Evolutionary conservation across 495 filamentous ascomycete genomes (phyloP), one percentile per base, ranked within the genome.

Genomic region (Daldinia concentrica): DNA sequence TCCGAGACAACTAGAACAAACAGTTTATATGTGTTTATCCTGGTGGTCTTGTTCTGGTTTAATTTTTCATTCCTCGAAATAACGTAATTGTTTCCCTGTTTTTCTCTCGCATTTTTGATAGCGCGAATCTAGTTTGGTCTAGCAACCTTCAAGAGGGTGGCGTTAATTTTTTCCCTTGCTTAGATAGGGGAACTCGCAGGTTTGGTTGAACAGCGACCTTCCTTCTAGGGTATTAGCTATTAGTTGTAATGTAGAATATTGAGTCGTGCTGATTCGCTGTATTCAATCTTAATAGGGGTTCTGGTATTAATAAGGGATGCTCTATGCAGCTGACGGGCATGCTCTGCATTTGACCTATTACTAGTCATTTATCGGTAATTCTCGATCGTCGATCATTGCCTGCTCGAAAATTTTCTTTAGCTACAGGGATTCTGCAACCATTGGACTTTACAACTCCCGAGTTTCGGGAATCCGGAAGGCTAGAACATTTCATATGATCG

Each of bases 381-480:
- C 15, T 30, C 12, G 39, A 30, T 56, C 29, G 54, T 54, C 27
- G 48, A 50, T 70, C 61, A 37, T 56, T 55, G 4, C 19, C 29
- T 45, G 24, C 34, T 51, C 22, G 37, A 55, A 26, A 3, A 30
- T 26, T 29, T 29, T 3, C 4, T 57, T 71, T 11, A 17, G 30
- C 5, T n/a, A 34, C 41, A 45, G 64, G 64, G 54, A 58, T 7
- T 30, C 60, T 64, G 50, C 36, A 64, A 32, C 48, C 45, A 24
- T 64, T 55, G 30, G 64, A 19, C 4, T 41, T 17, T 26, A 22
- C 24, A 65, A 61, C n/a, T n/a, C 36, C 37, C n/a, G 17, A 15
- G 26, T 36, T 37, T 34, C 26, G 26, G 14, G 32, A 26, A 32
- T 30, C 14, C 5, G 17, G 15, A 29, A n/a, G 19, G 6, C 39